Base-by-base conservation (phyloP, 2,329 filamentous ascomycete genomes). In the Apiospora phragmitis region DNA sequence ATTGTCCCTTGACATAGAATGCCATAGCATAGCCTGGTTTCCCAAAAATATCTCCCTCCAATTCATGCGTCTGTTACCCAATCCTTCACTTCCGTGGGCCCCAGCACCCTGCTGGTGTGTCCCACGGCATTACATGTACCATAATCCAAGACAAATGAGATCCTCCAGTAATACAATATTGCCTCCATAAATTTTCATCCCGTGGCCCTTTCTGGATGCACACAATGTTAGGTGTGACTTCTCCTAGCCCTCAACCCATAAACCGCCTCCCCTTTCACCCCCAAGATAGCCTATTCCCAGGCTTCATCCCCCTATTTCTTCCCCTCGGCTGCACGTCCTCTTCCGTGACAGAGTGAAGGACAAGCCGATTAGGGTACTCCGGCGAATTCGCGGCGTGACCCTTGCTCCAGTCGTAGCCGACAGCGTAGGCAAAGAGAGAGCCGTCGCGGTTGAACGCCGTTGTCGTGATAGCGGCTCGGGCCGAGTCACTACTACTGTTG, bases 371-470 rank as follows among this genome's bases (percentile, higher is more conserved):
- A 65, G 76, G 70, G 9, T 75, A 74, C 24, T 72, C n/a, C 1
- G 73, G 70, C 26, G 68, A 71, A 68, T 80, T 80, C 12, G 71
- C 73, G 3, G 69, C 70, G 77, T 88, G 91, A 3, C 91, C 91
- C 79, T 91, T 91, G 77, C 89, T 90, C 91, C 91, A 93, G 77
- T 93, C 91, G 78, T 93, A 93, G 77, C 89, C 90, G 49, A 92
- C 85, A 1, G 91, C 90, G 73, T 89, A 89, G 2, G 86, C 87
- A 75, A 88, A 86, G 68, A 87, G 82, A 67, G 78, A 87, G 62
- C 91, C 91, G 72, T 85, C 87, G 49, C 84, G 83, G 76, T 87
- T 90, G 83, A 93, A 93, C 38, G 84, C 86, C 0, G 88, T 89
- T 8, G 87, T 85, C 1, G 88, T 89, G 79, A 93, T 91, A 67